Percentiles rank a stretch among this genome's conserved stretches.
phyloP scores from a whole-genome alignment of 2,329 filamentous ascomycete species.

The Lasiodiplodia sp. region DNA sequence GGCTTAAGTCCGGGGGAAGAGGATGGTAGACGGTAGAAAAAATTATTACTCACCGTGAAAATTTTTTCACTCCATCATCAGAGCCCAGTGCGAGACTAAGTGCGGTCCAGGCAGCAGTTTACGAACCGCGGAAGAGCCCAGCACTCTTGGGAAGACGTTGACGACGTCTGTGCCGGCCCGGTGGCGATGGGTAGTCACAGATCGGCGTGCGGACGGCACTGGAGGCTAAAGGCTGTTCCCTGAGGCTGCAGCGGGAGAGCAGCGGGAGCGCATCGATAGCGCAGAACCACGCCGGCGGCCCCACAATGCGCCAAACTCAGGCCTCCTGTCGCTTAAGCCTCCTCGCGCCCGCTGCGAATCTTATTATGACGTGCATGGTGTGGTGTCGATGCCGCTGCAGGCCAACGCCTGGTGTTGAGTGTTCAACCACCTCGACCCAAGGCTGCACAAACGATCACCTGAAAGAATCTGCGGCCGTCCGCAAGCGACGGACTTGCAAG shows the following conservation, averaged over 20 bases:
- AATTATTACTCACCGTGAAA: conserved; percentile 20
- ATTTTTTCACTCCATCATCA: conserved; percentile 7
- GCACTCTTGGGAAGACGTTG: background rate
- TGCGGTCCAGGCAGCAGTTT: background rate
- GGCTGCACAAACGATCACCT: background rate
- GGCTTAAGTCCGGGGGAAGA: conserved; percentile 13
- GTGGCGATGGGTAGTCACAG: background rate
- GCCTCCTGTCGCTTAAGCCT: conserved; percentile 26
- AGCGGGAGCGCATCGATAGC: conserved; percentile 27
- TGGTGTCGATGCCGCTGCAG: conserved; percentile 1
- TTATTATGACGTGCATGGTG: conserved; percentile 25
- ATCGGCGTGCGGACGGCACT: background rate
- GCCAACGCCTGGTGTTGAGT: background rate
- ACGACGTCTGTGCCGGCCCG: background rate
- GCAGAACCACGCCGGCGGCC: conserved; percentile 19
- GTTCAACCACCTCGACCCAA: background rate
- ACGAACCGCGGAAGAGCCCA: background rate
- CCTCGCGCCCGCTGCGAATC: conserved; percentile 24
- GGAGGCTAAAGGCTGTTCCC: conserved; percentile 21
- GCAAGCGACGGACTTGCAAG: background rate
- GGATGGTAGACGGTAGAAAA: conserved; percentile 7
- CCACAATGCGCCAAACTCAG: conserved; percentile 20
- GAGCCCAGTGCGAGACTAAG: background rate
- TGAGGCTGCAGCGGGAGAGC: conserved; percentile 25
- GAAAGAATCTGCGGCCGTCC: background rate